These are phyloP conservation scores for Cladosporium sp. DNA, from an alignment of 2,329 filamentous ascomycete genomes.

Conservation along the genomic window DNA sequence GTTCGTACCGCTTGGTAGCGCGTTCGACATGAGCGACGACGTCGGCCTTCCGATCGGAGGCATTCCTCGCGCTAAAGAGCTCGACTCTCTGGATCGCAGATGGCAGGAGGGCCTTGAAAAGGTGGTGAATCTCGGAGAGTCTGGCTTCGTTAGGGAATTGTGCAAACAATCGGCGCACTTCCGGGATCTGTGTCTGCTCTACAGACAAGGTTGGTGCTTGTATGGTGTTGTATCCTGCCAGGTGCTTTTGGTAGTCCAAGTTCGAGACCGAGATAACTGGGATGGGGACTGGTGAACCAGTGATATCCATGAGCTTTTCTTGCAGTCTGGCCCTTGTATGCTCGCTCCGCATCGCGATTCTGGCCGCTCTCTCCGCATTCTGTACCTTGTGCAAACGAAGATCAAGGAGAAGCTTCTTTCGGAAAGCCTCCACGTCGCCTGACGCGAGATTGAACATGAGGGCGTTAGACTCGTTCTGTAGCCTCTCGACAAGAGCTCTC, in stretches of 20 bases:
- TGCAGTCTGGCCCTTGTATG: neutral
- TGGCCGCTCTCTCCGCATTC: neutral
- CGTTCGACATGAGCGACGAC: neutral
- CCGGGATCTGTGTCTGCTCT: constrained; percentile 22
- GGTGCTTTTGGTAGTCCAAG: constrained; percentile 8
- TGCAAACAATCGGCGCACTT: constrained; percentile 12
- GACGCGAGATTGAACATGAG: neutral
- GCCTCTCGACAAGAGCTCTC: neutral
- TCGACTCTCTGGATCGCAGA: constrained; percentile 16
- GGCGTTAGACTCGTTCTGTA: neutral
- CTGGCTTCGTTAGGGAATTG: constrained; percentile 19
- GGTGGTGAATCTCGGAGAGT: constrained; percentile 21
- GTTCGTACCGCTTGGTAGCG: neutral
- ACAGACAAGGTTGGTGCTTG: constrained; percentile 21
- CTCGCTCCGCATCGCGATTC: constrained; percentile 8
- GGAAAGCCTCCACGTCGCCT: neutral
- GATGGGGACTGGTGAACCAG: neutral
- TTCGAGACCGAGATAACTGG: constrained; percentile 1
- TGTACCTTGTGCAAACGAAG: neutral
- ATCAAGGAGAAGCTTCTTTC: neutral
- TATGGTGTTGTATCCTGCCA: constrained; percentile 13
- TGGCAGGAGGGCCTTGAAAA: constrained; percentile 8
- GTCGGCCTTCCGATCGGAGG: constrained; percentile 5
- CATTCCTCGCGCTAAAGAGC: constrained; percentile 11
- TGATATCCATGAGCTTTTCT: neutral